phyloP scores from a whole-genome alignment of 495 filamentous ascomycete genomes.

The Alectoria sarmentosa region DNA sequence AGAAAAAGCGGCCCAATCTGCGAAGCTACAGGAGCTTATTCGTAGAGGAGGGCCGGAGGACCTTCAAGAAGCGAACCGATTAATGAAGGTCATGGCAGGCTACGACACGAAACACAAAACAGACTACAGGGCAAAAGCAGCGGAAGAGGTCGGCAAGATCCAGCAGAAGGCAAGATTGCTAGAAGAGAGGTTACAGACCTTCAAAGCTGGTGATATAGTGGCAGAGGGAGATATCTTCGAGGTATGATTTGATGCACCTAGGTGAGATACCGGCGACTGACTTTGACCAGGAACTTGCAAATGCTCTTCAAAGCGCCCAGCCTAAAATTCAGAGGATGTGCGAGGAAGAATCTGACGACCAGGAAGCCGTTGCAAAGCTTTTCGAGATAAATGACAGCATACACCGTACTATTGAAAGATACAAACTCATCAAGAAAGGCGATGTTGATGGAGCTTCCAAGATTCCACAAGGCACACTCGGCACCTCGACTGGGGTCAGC shows the following conservation, averaged over 20 bases:
- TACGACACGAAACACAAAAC: slow-evolving; percentile 93
- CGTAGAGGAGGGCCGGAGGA: slow-evolving; percentile 85
- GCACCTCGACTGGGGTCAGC: slow-evolving; percentile 60
- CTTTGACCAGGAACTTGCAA: slow-evolving; percentile 66
- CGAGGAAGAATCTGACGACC: slow-evolving; percentile 94
- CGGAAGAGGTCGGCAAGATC: slow-evolving; percentile 87
- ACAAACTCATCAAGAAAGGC: slow-evolving; percentile 88
- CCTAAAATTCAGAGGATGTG: slow-evolving; percentile 99
- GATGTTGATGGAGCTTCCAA: slow-evolving; percentile 81
- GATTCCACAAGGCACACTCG: slow-evolving; percentile 76
- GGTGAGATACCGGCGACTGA: slow-evolving; percentile 4
- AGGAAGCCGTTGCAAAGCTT: slow-evolving; percentile 90
- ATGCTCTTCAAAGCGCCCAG: slow-evolving; percentile 83
- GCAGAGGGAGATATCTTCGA: slow-evolving; percentile 91
- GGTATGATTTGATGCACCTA: slow-evolving; percentile 32
- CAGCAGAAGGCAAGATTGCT: slow-evolving; percentile 85
- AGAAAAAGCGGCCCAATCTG: slow-evolving; percentile 87
- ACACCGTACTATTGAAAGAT: slow-evolving; percentile 90
- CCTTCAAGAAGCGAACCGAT: slow-evolving; percentile 86
- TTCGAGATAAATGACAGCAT: slow-evolving; percentile 98
- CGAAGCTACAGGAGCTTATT: slow-evolving; percentile 95
- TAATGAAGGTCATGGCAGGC: slow-evolving; percentile 99
- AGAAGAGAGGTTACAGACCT: slow-evolving; percentile 85
- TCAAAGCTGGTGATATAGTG: slow-evolving; percentile 74
- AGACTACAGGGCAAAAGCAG: slow-evolving; percentile 94